Evolutionary conservation across 352 stramenopile genomes (phyloP).

Genomic region (Globisporangium canariense): DNA sequence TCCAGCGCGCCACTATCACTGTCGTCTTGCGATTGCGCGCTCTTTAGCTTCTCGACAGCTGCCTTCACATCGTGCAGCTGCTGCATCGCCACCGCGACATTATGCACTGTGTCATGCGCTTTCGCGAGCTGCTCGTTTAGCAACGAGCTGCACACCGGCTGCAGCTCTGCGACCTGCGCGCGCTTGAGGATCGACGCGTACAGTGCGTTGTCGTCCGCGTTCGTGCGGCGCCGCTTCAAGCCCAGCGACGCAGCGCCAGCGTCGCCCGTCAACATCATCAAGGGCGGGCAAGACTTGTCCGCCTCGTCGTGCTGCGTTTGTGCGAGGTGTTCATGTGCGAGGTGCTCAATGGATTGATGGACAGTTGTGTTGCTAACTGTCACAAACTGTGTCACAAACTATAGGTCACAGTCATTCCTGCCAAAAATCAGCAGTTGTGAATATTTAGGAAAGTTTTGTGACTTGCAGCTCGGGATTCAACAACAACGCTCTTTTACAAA

Average conservation of each 20-base stretch:
- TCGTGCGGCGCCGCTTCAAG: neutral
- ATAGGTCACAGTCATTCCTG: too few relatives aligned
- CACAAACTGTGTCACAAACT: too few relatives aligned
- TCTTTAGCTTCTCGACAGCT: neutral
- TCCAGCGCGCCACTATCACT: neutral
- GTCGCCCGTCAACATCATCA: neutral
- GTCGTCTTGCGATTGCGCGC: neutral
- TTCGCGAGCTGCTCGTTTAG: neutral
- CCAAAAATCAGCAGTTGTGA: too few relatives aligned
- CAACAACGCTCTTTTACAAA: too few relatives aligned
- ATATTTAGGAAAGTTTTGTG: too few relatives aligned
- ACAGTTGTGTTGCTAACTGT: too few relatives aligned
- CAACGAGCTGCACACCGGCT: neutral
- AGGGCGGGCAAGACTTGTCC: too few relatives aligned
- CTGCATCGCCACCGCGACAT: neutral
- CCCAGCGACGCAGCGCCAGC: neutral
- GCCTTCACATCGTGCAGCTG: neutral
- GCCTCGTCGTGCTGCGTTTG: too few relatives aligned
- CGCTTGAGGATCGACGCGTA: conserved; percentile 2
- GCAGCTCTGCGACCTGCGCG: neutral
- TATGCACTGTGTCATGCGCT: neutral
- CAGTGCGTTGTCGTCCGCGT: neutral
- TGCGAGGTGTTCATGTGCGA: neutral
- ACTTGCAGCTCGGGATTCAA: too few relatives aligned
- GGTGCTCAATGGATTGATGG: neutral